A percentile compares a stretch with the other conserved stretches of the same genome.
These are phyloP conservation scores for Saccharomyces hybrid DNA, from an alignment of 1,139 yeast species.

Conservation along the genomic window DNA sequence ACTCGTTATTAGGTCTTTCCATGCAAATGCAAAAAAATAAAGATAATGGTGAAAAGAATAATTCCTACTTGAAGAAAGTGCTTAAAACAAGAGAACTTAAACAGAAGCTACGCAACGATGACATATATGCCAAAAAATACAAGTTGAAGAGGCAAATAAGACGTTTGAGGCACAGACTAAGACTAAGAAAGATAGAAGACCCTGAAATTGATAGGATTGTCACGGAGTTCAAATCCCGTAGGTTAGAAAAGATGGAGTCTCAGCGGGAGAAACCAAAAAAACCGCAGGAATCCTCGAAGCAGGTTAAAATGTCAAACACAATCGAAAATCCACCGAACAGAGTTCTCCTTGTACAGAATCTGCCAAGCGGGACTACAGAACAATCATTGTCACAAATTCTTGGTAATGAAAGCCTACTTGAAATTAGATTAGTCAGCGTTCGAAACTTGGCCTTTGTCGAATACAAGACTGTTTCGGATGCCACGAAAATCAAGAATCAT, in stretches of 20 bases:
- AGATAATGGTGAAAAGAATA: conserved; percentile 5
- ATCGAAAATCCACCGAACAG: conserved; percentile 53
- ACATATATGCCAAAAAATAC: conserved; percentile 14
- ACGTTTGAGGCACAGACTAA: conserved; percentile 20
- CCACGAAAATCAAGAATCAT: no score
- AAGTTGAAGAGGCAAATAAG: conserved; percentile 21
- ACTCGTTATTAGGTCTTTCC: conserved; percentile 16
- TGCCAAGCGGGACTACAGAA: conserved; percentile 44
- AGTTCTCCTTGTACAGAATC: conserved; percentile 57
- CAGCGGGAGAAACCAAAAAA: conserved; percentile 19
- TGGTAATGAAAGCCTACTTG: conserved; percentile 48
- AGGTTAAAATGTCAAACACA: conserved; percentile 22
- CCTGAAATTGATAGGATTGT: conserved; percentile 10
- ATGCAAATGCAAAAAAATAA: conserved; percentile 2
- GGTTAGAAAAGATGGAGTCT: neutral
- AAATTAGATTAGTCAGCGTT: conserved; percentile 57
- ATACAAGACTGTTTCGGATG: conserved; percentile 49
- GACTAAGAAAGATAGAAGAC: conserved; percentile 16
- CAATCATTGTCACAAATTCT: conserved; percentile 36
- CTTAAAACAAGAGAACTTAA: conserved; percentile 12
- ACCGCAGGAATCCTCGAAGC: conserved; percentile 31
- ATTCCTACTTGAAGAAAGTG: conserved; percentile 15
- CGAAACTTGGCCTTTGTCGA: conserved; percentile 77
- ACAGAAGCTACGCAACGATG: conserved; percentile 12
- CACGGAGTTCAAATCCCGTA: conserved; percentile 6